Percentiles rank a stretch among this genome's conserved stretches.
Evolutionary conservation across 108 stramenopile species (phyloP).

Genomic region (Chaetoceros muelleri): DNA sequence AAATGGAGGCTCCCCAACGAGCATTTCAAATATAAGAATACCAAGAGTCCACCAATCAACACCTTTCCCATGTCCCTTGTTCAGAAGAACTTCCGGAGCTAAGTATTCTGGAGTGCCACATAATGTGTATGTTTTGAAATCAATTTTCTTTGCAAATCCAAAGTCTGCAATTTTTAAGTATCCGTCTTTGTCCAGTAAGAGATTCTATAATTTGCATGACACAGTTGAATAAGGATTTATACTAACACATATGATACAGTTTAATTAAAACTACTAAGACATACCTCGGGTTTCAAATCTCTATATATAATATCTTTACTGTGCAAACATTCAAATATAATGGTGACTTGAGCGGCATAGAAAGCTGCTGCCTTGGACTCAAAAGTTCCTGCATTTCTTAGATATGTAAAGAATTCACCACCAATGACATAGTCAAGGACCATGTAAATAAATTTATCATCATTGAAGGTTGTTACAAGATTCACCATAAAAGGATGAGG

Average conservation of each 20-base stretch:
- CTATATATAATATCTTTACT: conserved; percentile 77
- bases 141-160: conserved; percentile 75
- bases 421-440: conserved; percentile 71
- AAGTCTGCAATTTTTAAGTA: conserved; percentile 86
- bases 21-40: conserved; percentile 77
- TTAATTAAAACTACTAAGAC: background rate
- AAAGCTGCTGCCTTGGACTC: conserved; percentile 49
- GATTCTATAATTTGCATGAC: no score
- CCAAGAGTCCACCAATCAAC: conserved; percentile 93
- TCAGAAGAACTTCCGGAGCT: conserved; percentile 84
- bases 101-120: conserved; percentile 95
- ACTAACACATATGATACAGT: background rate
- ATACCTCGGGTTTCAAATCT: conserved; percentile 83
- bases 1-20: conserved; percentile 83
- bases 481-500: conserved; percentile 66
- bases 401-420: conserved; percentile 61
- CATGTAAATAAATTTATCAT: conserved; percentile 56
- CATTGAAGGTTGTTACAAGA: conserved; percentile 48
- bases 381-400: conserved; percentile 33
- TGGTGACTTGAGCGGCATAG: conserved; percentile 59
- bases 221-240: background rate
- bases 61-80: conserved; percentile 87
- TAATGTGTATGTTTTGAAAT: conserved; percentile 82
- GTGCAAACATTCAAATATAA: conserved; percentile 92
- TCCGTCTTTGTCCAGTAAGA: conserved; percentile 58